Base-by-base conservation (phyloP, 2,329 filamentous ascomycete species). In the Didymella pinodella region DNA sequence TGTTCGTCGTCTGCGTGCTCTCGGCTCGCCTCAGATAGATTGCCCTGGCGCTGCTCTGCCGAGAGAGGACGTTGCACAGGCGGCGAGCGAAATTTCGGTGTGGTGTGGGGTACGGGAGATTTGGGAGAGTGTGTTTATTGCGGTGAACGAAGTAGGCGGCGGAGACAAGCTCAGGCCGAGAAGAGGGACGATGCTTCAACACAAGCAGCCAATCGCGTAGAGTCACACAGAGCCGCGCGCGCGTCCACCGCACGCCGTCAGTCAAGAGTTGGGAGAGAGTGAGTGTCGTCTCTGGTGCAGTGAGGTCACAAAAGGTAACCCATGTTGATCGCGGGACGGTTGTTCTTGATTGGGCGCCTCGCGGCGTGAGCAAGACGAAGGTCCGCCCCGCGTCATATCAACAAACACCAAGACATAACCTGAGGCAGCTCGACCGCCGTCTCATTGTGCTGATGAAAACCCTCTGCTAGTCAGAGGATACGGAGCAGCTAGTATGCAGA, bases 11-110 rank as follows among this genome's bases (percentile, higher is more conserved):
- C 49, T 60, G 62, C 61, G 61, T 54, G 59, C 69, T 54, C 65
- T 66, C 65, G 66, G 66, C 65, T 66, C 57, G 62, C 59, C 48
- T 48, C 57, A 57, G 50, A 49, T 55, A 58, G 25, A 54, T 57
- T 57, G 56, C 56, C 10, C 29, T 26, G 45, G 50, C 56, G 8
- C 29, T 25, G 49, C 18, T 29, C 56, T 40, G 45, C 46, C 43
- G 61, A 28, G 63, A 50, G 55, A 55, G 57, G 53, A 48, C 52
- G 55, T 47, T 48, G 56, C 50, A 53, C 54, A 54, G 59, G 38
- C 50, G 56, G 53, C 60, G 59, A 54, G 54, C 59, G 59, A 58
- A 63, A 63, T 57, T 61, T 55, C 40, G 52, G 48, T 46, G 58
- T 57, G 62, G 55, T 40, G 36, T 40, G 36, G 36, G 36, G 36